A percentile compares a stretch with the other conserved stretches of the same genome.
phyloP scores from a whole-genome alignment of 176 grass and related monocot genomes.

The Bolboschoenus planiculmis region DNA sequence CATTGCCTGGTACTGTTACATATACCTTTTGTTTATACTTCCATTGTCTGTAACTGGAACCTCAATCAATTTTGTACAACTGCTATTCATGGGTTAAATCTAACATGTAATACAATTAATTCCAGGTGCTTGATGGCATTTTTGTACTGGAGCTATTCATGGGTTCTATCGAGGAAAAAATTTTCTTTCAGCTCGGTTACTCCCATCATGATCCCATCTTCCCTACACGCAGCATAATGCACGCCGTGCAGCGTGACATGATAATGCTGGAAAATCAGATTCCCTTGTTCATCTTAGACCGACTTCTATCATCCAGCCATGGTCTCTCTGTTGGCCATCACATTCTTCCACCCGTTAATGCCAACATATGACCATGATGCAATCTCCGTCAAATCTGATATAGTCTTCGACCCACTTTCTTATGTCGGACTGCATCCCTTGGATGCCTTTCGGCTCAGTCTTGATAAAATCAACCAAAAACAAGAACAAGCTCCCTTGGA shows the following conservation, averaged over 20 bases:
- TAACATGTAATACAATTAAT: neutral
- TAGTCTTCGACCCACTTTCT: constrained; percentile 58
- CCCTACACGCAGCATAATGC: constrained; percentile 60
- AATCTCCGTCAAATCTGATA: neutral
- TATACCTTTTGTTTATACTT: too few relatives aligned
- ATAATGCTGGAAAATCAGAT: constrained; percentile 91
- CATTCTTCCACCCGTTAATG: constrained; percentile 74
- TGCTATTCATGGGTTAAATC: too few relatives aligned
- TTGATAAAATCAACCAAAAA: constrained; percentile 38
- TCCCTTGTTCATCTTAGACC: too few relatives aligned
- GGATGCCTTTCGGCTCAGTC: constrained; percentile 73
- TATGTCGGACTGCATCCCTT: constrained; percentile 59
- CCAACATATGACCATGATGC: constrained; percentile 42
- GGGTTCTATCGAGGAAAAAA: constrained; percentile 36
- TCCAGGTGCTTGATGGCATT: constrained; percentile 59
- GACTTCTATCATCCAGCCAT: constrained; percentile 38
- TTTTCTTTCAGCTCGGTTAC: constrained; percentile 47
- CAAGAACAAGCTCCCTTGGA: too few relatives aligned
- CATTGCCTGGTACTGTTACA: neutral
- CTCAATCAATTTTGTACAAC: too few relatives aligned
- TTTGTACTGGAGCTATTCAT: constrained; percentile 72
- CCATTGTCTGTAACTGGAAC: too few relatives aligned
- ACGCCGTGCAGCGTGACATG: constrained; percentile 69
- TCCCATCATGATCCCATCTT: constrained; percentile 60
- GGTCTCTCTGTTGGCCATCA: constrained; percentile 45